These are phyloP conservation scores for Hypoxylon fuscum DNA, from an alignment of 495 filamentous ascomycete genomes.

Conservation along the genomic window DNA sequence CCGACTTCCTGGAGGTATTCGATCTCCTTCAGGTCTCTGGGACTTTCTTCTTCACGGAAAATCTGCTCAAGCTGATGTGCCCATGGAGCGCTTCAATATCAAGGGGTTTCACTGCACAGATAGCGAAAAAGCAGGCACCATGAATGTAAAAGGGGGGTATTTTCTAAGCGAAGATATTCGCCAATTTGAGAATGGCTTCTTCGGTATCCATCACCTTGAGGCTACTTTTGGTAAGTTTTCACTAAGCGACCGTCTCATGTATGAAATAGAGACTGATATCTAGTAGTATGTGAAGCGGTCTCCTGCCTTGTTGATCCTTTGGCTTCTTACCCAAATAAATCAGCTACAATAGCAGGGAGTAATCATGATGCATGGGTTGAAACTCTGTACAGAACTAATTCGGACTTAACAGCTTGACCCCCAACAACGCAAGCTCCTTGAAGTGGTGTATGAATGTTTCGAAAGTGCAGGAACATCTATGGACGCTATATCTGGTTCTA, in stretches of 20 bases:
- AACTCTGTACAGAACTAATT: too few species aligned
- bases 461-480: conserved; percentile 59
- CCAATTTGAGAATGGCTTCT: conserved; percentile 61
- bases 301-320: too few species aligned
- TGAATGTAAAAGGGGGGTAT: conserved; percentile 48
- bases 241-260: too few species aligned
- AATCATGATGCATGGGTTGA: too few species aligned
- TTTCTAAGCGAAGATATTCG: conserved; percentile 55
- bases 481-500: conserved; percentile 48
- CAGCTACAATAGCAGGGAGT: too few species aligned
- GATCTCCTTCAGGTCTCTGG: conserved; percentile 30
- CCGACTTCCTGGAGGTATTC: conserved; percentile 13
- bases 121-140: conserved; percentile 9
- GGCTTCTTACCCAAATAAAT: too few species aligned
- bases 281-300: too few species aligned
- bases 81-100: conserved; percentile 17
- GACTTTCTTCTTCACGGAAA: conserved; percentile 30
- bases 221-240: conserved; percentile 47
- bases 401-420: too few species aligned
- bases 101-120: conserved; percentile 29
- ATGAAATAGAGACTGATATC: too few species aligned
- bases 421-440: conserved; percentile 64
- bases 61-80: conserved; percentile 20
- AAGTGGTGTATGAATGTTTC: conserved; percentile 60
- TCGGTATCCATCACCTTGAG: conserved; percentile 58